Percentiles rank a stretch among this genome's conserved stretches.
phyloP scores from a whole-genome alignment of 352 stramenopile species.

The Phytophthora ramorum region DNA sequence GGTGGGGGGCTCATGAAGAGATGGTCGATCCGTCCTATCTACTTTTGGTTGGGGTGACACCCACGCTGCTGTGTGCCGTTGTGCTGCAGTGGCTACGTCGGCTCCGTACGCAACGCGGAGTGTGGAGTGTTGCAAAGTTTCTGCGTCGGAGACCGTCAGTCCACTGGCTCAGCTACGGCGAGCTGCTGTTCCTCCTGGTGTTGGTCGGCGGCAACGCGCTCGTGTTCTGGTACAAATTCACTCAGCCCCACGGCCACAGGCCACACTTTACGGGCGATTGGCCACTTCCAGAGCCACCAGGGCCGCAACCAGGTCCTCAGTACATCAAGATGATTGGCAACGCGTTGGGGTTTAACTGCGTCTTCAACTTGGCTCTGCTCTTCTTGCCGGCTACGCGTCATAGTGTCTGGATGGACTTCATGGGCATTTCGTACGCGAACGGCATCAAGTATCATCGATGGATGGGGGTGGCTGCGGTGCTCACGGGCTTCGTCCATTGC shows the following conservation, averaged over 20 bases:
- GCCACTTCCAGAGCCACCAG: not conserved
- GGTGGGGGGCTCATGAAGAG: conserved; percentile 40
- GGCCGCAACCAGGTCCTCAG: not conserved
- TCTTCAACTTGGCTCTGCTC: conserved; percentile 52
- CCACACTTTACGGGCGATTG: conserved; percentile 14
- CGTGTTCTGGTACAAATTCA: conserved; percentile 37
- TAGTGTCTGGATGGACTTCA: conserved; percentile 56
- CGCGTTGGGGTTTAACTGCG: conserved; percentile 40
- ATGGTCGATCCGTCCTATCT: conserved; percentile 68
- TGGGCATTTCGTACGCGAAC: conserved; percentile 57
- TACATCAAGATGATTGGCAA: conserved; percentile 32
- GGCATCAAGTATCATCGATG: conserved; percentile 61
- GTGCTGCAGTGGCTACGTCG: conserved; percentile 42
- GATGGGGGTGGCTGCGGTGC: conserved; percentile 44
- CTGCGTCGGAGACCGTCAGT: conserved; percentile 17
- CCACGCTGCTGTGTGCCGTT: conserved; percentile 42
- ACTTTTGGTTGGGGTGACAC: conserved; percentile 43
- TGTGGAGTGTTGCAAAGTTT: conserved; percentile 14
- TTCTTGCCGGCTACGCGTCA: conserved; percentile 54
- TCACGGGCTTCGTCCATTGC: conserved; percentile 42
- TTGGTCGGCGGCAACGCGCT: conserved; percentile 38
- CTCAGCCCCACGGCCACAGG: conserved; percentile 9
- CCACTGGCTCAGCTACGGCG: conserved; percentile 36
- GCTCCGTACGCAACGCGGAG: conserved; percentile 3
- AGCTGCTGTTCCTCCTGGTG: conserved; percentile 40